phyloP scores from a whole-genome alignment of 768 basidiomycete genomes.

The Baorangia bicolor region DNA sequence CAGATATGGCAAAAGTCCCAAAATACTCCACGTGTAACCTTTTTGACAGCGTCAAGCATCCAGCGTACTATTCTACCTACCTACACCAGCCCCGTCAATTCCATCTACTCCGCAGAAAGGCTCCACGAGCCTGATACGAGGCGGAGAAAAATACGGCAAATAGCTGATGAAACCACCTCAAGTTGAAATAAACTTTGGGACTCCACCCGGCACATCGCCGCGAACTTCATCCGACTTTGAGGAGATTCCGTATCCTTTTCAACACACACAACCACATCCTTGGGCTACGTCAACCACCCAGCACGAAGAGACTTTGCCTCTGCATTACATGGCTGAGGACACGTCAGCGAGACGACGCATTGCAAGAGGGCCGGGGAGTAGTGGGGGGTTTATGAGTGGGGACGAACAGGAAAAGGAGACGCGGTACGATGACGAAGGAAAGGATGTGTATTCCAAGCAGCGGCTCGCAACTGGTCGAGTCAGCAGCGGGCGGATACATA shows the following conservation, averaged over 20 bases:
- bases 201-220: constrained; percentile 47
- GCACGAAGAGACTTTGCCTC: constrained; percentile 45
- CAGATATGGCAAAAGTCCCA: not conserved
- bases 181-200: constrained; percentile 69
- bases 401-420: constrained; percentile 26
- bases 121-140: constrained; percentile 9
- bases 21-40: constrained; percentile 10
- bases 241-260: constrained; percentile 59
- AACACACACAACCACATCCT: constrained; percentile 25
- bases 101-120: not conserved
- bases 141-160: constrained; percentile 6
- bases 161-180: constrained; percentile 62
- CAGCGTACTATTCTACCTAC: not conserved
- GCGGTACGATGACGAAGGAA: constrained; percentile 61
- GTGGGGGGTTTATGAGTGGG: constrained; percentile 30
- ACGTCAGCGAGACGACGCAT: constrained; percentile 47
- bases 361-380: constrained; percentile 34
- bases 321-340: constrained; percentile 55
- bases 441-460: constrained; percentile 59
- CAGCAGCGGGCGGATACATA: constrained; percentile 61
- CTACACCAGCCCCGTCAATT: not conserved
- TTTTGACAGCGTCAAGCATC: not conserved
- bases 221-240: constrained; percentile 69
- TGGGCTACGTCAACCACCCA: constrained; percentile 28
- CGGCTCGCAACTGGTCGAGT: constrained; percentile 39